Evolutionary conservation across 345 rosid species (phyloP), one percentile per base, ranked within the genome.

Genomic region (Arabidopsis arenosa): DNA sequence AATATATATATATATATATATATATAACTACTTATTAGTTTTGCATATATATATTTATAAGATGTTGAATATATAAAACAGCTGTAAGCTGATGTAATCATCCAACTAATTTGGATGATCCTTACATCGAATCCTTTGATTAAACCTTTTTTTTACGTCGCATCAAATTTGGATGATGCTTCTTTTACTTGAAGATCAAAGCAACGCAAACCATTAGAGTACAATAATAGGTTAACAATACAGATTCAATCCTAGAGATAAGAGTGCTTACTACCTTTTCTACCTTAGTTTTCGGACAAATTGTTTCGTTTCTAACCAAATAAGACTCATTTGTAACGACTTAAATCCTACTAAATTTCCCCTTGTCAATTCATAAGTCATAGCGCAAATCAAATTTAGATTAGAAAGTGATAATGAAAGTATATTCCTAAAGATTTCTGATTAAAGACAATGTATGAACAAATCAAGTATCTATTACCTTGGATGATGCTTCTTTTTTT

Each of bases 71-170:
- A 60, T 52, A 12, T 35, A 76, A 23, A 28, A 69, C 57, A 76
- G 70, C 63, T 76, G 80, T 68, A 54, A 33, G 79, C 13, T 76
- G 69, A 76, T 65, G 80, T 23, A 76, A 49, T 45, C 52, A 76
- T 70, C 71, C 80, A 76, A 70, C 65, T 55, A 76, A 45, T 15
- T 37, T 70, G 75, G 75, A 76, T 76, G 71, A 63, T 63, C 12
- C n/a, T 44, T 63, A 60, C 68, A 67, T 66, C n/a, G 43, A 18
- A 51, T 75, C 70, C 26, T 69, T 76, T 69, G 70, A 76, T 75
- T 36, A 52, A 76, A 69, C 49, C 64, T 26, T 32, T 28, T 23
- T 28, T 70, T 59, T 23, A 62, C 51, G 23, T 62, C 35, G 36
- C 51, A 61, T 23, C 26, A 23, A 28, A 28, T 28, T 28, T 61